Percentiles rank a stretch among this genome's conserved stretches.
phyloP scores from a whole-genome alignment of 352 stramenopile genomes.

The Thalassiosira livingstoniorum region DNA sequence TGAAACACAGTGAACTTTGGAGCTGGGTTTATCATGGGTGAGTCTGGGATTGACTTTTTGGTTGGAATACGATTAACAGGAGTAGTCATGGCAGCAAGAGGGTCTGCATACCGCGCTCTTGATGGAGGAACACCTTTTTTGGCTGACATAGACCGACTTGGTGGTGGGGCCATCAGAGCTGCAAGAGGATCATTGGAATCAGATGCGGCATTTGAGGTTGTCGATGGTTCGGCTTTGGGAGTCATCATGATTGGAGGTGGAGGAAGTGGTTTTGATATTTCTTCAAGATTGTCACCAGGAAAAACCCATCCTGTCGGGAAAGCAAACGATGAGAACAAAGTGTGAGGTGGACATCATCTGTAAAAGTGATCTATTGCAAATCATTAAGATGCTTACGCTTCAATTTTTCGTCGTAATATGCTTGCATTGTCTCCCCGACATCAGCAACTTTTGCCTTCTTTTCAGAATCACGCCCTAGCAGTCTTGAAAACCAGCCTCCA shows the following conservation, averaged over 20 bases:
- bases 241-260: conserved; percentile 74
- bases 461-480: conserved; percentile 53
- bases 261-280: conserved; percentile 77
- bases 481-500: conserved; percentile 52
- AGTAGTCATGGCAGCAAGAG: conserved; percentile 45
- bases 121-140: conserved; percentile 23
- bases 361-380: conserved; percentile 11
- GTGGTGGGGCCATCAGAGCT: conserved; percentile 86
- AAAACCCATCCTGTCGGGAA: conserved; percentile 87
- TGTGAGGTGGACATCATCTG: background rate
- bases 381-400: too few relatives aligned
- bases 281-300: conserved; percentile 78
- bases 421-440: conserved; percentile 78
- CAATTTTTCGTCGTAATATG: conserved; percentile 83
- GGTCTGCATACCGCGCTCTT: conserved; percentile 40
- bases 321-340: conserved; percentile 3
- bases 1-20: conserved; percentile 78
- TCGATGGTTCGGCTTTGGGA: conserved; percentile 16
- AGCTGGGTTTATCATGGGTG: conserved; percentile 41
- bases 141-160: conserved; percentile 32
- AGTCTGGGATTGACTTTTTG: conserved; percentile 26
- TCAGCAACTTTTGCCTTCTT: conserved; percentile 75
- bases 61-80: background rate
- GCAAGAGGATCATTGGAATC: conserved; percentile 76
- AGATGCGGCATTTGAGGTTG: conserved; percentile 15